Evolutionary conservation across 139 green algal species (phyloP).

Genomic region (Tetraselmis chui): DNA sequence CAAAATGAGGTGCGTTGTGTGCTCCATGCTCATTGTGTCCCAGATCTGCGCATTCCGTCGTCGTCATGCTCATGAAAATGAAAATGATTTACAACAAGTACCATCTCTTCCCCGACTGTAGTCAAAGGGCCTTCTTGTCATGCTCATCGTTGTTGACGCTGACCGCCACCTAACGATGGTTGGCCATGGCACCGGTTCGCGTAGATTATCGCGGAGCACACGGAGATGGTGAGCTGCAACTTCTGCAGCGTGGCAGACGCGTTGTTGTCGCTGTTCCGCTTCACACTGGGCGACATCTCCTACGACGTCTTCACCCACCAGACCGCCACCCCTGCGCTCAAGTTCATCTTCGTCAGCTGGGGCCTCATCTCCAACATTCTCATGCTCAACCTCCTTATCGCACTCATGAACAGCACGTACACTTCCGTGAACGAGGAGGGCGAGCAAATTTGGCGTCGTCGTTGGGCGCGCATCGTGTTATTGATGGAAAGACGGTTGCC

Average conservation of each 20-base stretch:
- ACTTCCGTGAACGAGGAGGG: background rate
- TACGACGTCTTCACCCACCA: background rate
- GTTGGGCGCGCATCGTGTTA: background rate
- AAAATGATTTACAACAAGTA: too few relatives aligned
- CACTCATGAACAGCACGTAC: background rate
- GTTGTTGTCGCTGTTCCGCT: background rate
- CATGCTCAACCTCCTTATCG: conserved; percentile 5
- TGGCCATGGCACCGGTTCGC: too few relatives aligned
- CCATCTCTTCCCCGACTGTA: too few relatives aligned
- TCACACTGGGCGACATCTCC: conserved; percentile 2
- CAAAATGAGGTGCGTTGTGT: background rate
- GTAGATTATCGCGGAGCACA: background rate
- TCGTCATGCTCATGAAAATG: too few relatives aligned
- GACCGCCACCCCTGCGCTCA: background rate
- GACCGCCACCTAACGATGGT: too few relatives aligned
- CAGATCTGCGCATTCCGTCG: too few relatives aligned
- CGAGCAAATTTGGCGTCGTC: background rate
- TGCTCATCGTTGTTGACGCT: too few relatives aligned
- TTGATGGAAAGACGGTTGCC: background rate
- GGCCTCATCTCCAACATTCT: conserved; percentile 3
- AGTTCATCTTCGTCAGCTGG: background rate
- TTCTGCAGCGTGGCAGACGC: background rate
- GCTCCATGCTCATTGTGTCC: too few relatives aligned
- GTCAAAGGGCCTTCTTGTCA: too few relatives aligned
- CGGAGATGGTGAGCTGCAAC: background rate